phyloP scores from a whole-genome alignment of 2,329 filamentous ascomycete genomes.

The Cladosporium sphaerospermum region DNA sequence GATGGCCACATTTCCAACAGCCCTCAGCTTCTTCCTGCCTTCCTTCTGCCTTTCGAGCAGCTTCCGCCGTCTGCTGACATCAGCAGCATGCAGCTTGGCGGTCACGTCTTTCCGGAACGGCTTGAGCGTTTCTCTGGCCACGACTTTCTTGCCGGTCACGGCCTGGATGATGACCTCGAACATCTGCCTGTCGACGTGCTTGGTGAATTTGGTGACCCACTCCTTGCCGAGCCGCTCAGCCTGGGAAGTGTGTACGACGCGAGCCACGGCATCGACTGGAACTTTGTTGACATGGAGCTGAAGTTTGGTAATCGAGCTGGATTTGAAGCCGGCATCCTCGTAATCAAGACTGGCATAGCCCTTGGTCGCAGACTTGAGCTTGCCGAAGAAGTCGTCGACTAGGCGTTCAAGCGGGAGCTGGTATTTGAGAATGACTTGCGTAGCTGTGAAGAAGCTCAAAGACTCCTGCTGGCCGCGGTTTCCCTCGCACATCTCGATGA shows the following conservation, averaged over 20 bases:
- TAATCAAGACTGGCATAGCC: constrained; percentile 96
- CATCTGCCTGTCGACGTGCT: constrained; percentile 94
- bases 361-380: constrained; percentile 87
- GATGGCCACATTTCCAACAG: constrained; percentile 85
- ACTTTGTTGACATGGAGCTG: constrained; percentile 90
- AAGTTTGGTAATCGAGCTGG: constrained; percentile 76
- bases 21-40: constrained; percentile 77
- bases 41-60: constrained; percentile 95
- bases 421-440: constrained; percentile 92
- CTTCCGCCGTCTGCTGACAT: constrained; percentile 76
- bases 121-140: constrained; percentile 92
- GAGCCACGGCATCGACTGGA: constrained; percentile 89
- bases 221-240: constrained; percentile 70
- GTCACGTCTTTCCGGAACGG: constrained; percentile 94
- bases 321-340: constrained; percentile 84
- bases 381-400: constrained; percentile 96
- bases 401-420: constrained; percentile 80
- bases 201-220: constrained; percentile 95
- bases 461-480: constrained; percentile 84
- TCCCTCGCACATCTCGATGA: constrained; percentile 88
- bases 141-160: constrained; percentile 70
- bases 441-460: constrained; percentile 83
- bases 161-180: constrained; percentile 97
- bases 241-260: constrained; percentile 78
- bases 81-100: constrained; percentile 85